phyloP scores from a whole-genome alignment of 2,329 filamentous ascomycete species.

The Fusarium nanum region DNA sequence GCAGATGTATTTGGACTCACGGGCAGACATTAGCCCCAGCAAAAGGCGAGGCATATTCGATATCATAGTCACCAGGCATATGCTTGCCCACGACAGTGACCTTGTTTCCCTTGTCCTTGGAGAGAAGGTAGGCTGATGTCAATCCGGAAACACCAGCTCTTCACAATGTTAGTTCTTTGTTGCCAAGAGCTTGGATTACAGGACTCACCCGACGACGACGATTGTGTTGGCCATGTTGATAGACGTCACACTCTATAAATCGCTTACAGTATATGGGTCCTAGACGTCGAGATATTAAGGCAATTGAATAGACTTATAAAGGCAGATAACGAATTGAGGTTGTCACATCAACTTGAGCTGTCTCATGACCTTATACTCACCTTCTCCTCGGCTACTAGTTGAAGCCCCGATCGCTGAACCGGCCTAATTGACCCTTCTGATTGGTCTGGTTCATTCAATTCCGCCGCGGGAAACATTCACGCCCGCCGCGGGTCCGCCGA shows the following conservation, averaged over 20 bases:
- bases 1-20: constrained; percentile 58
- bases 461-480: not conserved
- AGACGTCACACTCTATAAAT: not conserved
- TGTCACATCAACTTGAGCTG: constrained; percentile 12
- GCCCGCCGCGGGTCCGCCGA: constrained; percentile 14
- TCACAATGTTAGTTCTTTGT: constrained; percentile 4
- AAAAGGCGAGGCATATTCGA: constrained; percentile 91
- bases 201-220: constrained; percentile 51
- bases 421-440: constrained; percentile 11
- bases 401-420: constrained; percentile 28
- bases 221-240: constrained; percentile 49
- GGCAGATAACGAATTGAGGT: constrained; percentile 3
- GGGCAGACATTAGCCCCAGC: constrained; percentile 85
- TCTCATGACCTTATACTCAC: constrained; percentile 13
- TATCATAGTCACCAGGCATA: constrained; percentile 93
- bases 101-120: constrained; percentile 57
- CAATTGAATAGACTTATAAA: not conserved
- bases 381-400: constrained; percentile 22
- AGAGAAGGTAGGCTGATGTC: constrained; percentile 62
- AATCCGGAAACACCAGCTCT: constrained; percentile 64
- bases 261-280: not conserved
- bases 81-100: constrained; percentile 85
- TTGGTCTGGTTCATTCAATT: constrained; percentile 7
- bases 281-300: not conserved
- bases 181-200: not conserved